Evolutionary conservation across 2,329 filamentous ascomycete genomes (phyloP), one percentile per base, ranked within the genome.

Genomic region (Talaromyces sp.): DNA sequence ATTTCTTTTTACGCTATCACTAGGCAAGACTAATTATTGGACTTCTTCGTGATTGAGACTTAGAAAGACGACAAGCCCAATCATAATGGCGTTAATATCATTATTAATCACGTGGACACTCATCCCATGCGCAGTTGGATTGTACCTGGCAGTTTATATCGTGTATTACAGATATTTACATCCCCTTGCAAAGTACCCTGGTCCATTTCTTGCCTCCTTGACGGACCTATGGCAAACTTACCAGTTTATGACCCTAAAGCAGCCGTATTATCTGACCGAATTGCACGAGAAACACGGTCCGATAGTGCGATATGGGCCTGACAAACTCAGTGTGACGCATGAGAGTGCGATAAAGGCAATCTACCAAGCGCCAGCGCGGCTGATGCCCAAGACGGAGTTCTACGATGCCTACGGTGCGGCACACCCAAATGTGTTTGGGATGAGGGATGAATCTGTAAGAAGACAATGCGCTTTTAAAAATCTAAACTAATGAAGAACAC

Each of bases 371-470:
- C 64, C 65, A 51, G 67, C 64, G 5, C 60, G 64, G 10, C 57
- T 51, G 14, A 70, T 74, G 67, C 70, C 69, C 3, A 75, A 75
- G 63, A 73, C 69, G 0, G 68, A 73, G 43, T 73, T 74, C 57
- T 75, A 74, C 55, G 70, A 75, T 65, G 73, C 68, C 2, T 75
- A 67, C 55, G 68, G 66, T 1, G 64, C 68, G 1, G 62, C 64
- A 8, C 66, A 69, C 58, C 71, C 73, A 1, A 75, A 75, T 62
- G 64, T 75, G 0, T 75, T 74, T 61, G 71, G 71, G 2, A 73
- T 68, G 64, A 58, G 70, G 27, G 69, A 75, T 63, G 71, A 72
- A 58, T 26, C n/a, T 24, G 55, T 50, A n/a, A 58, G 55, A 14
- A 29, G 19, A 9, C 11, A 49, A 24, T 11, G 4, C 13, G 27